phyloP scores from a whole-genome alignment of 2,329 filamentous ascomycete genomes.

The Pseudocercospora macadamiae region DNA sequence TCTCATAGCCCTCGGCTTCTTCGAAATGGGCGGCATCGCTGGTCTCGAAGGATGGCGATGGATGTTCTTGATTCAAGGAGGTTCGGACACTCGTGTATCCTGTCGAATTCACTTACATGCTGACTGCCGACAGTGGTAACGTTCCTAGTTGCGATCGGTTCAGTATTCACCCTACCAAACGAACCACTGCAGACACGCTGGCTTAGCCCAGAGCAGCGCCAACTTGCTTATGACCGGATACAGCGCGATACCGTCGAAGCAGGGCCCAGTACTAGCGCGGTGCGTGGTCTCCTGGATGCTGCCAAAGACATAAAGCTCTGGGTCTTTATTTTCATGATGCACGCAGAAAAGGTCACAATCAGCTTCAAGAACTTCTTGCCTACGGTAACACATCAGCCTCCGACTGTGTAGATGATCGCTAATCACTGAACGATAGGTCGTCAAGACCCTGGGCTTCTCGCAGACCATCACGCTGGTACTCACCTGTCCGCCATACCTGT shows the following conservation, averaged over 20 bases:
- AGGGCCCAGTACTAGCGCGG: background rate
- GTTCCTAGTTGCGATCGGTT: constrained; percentile 3
- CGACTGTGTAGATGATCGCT: no score
- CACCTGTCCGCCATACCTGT: constrained; percentile 7
- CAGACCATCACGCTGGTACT: constrained; percentile 1
- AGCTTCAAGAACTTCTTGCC: constrained; percentile 2
- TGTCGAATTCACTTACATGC: no score
- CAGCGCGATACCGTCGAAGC: constrained; percentile 4
- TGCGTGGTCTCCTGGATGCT: background rate
- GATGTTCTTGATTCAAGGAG: constrained; percentile 2
- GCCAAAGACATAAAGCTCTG: background rate
- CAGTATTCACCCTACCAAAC: constrained; percentile 9
- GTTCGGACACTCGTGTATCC: no score
- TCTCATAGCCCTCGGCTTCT: background rate
- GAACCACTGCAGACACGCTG: constrained; percentile 9
- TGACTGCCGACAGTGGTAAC: no score
- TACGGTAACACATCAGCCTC: no score
- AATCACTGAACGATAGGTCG: background rate
- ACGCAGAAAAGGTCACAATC: background rate
- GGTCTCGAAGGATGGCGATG: background rate
- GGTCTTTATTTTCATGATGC: constrained; percentile 4
- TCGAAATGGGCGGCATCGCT: background rate
- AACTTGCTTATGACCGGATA: constrained; percentile 10
- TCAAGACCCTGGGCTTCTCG: background rate
- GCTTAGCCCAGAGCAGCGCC: constrained; percentile 9